phyloP scores from a whole-genome alignment of 495 filamentous ascomycete species.

The Recurvomyces mirabilis region DNA sequence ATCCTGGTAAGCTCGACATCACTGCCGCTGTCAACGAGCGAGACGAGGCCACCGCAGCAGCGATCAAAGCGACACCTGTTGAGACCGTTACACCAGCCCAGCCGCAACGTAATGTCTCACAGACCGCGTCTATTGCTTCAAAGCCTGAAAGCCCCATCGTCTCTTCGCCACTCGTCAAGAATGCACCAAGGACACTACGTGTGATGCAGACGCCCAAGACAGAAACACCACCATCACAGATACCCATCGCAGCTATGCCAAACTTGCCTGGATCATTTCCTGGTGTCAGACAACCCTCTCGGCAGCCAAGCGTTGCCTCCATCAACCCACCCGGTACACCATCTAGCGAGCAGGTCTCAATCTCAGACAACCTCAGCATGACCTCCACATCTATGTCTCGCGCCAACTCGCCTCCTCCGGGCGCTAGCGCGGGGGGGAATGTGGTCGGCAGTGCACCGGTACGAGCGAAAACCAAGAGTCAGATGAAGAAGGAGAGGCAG shows the following conservation, averaged over 20 bases:
- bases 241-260: conserved; percentile 19
- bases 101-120: neutral
- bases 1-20: conserved; percentile 54
- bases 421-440: conserved; percentile 29
- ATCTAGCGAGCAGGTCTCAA: conserved; percentile 57
- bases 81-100: conserved; percentile 9
- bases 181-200: conserved; percentile 47
- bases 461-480: conserved; percentile 75
- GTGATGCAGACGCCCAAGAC: conserved; percentile 62
- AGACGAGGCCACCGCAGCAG: conserved; percentile 3
- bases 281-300: conserved; percentile 38
- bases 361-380: conserved; percentile 55
- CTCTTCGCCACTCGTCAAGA: conserved; percentile 21
- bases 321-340: conserved; percentile 67
- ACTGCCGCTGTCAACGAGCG: conserved; percentile 37
- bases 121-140: conserved; percentile 37
- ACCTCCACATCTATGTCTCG: conserved; percentile 74
- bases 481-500: conserved; percentile 73
- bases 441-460: conserved; percentile 69
- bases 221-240: conserved; percentile 41
- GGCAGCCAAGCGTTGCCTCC: conserved; percentile 49
- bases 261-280: conserved; percentile 20
- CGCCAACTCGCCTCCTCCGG: conserved; percentile 68
- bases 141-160: conserved; percentile 35
- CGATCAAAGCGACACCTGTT: conserved; percentile 2